These are phyloP conservation scores for Asterella californica DNA, from an alignment of 225 moss, liverwort and hornwort species.

Conservation along the genomic window DNA sequence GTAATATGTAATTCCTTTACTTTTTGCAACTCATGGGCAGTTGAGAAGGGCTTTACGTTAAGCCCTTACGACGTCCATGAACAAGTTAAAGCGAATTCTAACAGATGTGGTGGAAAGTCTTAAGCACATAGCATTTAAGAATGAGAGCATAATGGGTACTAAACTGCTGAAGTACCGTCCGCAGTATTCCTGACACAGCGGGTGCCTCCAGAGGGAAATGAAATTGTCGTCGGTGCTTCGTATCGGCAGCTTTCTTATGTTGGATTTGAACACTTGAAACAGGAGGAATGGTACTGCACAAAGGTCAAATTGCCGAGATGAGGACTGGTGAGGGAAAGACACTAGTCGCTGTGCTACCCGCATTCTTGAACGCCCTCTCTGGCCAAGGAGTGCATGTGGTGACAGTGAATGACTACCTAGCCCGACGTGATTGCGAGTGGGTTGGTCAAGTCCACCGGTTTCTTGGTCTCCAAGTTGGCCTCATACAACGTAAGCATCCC, in stretches of 20 bases:
- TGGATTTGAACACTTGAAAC: conserved; percentile 12
- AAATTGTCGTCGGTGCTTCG: not conserved
- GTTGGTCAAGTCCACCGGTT: conserved; percentile 97
- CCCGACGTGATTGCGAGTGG: conserved; percentile 98
- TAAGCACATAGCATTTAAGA: too few species aligned
- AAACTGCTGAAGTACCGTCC: not conserved
- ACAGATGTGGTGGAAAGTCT: too few species aligned
- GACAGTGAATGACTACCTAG: conserved; percentile 94
- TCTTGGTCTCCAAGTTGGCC: conserved; percentile 85
- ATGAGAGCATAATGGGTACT: too few species aligned
- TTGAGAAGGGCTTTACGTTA: too few species aligned
- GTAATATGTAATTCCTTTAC: conserved; percentile 35
- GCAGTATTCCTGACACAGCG: not conserved
- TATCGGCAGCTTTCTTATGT: not conserved
- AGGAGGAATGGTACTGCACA: conserved; percentile 92
- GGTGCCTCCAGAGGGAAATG: not conserved
- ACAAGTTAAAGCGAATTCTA: too few species aligned
- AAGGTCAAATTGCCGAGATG: conserved; percentile 96
- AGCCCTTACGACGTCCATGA: too few species aligned
- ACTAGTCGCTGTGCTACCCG: conserved; percentile 88
- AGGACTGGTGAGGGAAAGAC: conserved; percentile 99
- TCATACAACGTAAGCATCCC: conserved; percentile 75
- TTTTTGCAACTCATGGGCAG: too few species aligned
- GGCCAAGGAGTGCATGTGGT: conserved; percentile 94
- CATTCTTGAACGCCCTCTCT: conserved; percentile 74